phyloP scores from a whole-genome alignment of 805 yeast species.

The Candida anglica region DNA sequence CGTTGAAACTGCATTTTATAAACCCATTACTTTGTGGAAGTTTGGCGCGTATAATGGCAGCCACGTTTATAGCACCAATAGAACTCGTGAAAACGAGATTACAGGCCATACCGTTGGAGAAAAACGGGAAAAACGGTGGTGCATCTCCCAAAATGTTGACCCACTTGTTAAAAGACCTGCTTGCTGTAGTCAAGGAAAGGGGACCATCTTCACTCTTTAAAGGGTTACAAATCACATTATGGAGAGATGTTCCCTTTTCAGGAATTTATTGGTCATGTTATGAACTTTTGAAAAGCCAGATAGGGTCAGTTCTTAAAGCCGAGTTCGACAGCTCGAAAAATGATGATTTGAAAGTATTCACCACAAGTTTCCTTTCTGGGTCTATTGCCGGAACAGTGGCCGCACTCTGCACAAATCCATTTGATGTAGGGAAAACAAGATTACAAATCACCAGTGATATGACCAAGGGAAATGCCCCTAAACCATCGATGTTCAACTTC shows the following conservation, averaged over 20 bases:
- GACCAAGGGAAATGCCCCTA: conserved; percentile 10
- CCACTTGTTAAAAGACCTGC: conserved; percentile 52
- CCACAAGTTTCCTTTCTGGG: conserved; percentile 74
- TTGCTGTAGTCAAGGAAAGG: conserved; percentile 42
- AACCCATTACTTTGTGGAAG: conserved; percentile 88
- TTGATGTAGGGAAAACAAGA: conserved; percentile 95
- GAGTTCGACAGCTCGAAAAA: conserved; percentile 15
- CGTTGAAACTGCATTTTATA: conserved; percentile 39
- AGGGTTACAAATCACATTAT: conserved; percentile 82
- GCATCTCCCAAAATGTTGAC: conserved; percentile 27
- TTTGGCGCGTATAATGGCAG: conserved; percentile 75
- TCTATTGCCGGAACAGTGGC: conserved; percentile 81
- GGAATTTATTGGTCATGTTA: conserved; percentile 93
- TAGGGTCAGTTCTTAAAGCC: conserved; percentile 17
- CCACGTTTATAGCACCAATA: conserved; percentile 80
- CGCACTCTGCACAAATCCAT: conserved; percentile 86
- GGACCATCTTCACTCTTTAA: conserved; percentile 73
- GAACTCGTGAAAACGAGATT: conserved; percentile 85
- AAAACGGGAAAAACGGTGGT: conserved; percentile 3
- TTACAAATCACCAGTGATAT: conserved; percentile 57
- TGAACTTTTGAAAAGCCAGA: conserved; percentile 43
- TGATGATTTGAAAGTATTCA: conserved; percentile 44
- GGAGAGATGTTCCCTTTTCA: conserved; percentile 97
- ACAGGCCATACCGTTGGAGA: conserved; percentile 73
- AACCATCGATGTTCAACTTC: conserved; percentile 63